Percentiles rank a stretch among this genome's conserved stretches.
Conservation (phyloP, 768 basidiomycete species). For the Mycena galericulata region DNA sequence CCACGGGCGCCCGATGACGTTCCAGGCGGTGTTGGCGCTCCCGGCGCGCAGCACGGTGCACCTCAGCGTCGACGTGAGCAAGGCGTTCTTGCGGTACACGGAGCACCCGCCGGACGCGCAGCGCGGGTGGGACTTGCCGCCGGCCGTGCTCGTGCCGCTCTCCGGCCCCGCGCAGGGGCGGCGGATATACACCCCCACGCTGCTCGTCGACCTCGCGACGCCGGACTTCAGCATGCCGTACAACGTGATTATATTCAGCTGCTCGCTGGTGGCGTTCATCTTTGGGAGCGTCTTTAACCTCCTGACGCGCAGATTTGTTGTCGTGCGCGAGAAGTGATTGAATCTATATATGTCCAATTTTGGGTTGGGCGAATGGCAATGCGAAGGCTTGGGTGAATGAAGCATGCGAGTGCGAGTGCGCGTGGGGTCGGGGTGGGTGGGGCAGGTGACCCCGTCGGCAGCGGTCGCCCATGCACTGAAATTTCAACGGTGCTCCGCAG, state of each 20-base stretch:
- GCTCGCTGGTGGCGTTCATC: constrained; percentile 89
- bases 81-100: constrained; percentile 91
- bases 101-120: constrained; percentile 97
- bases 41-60: constrained; percentile 74
- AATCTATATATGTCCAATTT: too few relatives aligned
- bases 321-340: constrained; percentile 42
- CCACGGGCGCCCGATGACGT: constrained; percentile 79
- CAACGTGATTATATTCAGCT: constrained; percentile 98
- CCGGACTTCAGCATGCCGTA: constrained; percentile 99
- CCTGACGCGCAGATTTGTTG: constrained; percentile 84
- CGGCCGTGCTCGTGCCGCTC: constrained; percentile 71
- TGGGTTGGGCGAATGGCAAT: too few relatives aligned
- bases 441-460: not conserved
- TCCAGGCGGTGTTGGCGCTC: constrained; percentile 78
- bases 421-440: not conserved
- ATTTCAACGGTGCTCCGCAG: too few relatives aligned
- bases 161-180: constrained; percentile 29
- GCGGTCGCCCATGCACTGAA: too few relatives aligned
- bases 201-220: constrained; percentile 94
- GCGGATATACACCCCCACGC: constrained; percentile 78
- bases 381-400: not conserved
- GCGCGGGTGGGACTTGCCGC: constrained; percentile 94
- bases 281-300: constrained; percentile 95
- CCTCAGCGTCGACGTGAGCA: constrained; percentile 80
- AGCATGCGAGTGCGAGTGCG: not conserved